These are phyloP conservation scores for Stentor roeselii DNA, from an alignment of 73 alveolate genomes.

Conservation along the genomic window DNA sequence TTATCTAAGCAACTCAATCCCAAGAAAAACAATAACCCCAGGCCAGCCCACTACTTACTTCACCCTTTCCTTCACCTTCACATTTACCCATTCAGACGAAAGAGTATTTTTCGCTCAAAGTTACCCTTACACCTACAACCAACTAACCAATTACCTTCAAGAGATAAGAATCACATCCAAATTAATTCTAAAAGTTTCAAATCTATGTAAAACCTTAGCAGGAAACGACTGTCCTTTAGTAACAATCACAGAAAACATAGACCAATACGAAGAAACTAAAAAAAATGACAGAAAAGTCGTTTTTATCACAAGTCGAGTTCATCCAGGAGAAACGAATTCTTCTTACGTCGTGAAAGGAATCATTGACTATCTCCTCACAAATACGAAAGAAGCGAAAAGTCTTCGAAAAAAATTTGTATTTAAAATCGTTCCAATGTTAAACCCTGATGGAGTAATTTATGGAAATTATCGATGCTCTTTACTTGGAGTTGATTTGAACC, in stretches of 20 bases:
- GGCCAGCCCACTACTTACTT: slow-evolving; percentile 37
- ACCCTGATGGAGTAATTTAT: slow-evolving; percentile 99
- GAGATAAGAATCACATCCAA: too few species aligned
- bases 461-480: slow-evolving; percentile 84
- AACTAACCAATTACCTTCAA: slow-evolving; percentile 55
- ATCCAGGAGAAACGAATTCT: slow-evolving; percentile 99
- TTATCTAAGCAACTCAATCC: slow-evolving; percentile 41
- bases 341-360: slow-evolving; percentile 61
- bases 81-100: slow-evolving; percentile 64
- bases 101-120: slow-evolving; percentile 78
- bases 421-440: slow-evolving; percentile 97
- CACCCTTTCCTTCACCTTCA: slow-evolving; percentile 68
- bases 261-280: too few species aligned
- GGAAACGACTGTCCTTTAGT: too few species aligned
- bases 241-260: too few species aligned
- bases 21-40: slow-evolving; percentile 39
- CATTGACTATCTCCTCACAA: slow-evolving; percentile 85
- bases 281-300: slow-evolving; percentile 44
- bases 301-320: slow-evolving; percentile 93
- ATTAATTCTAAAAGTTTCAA: too few species aligned
- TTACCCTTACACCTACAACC: slow-evolving; percentile 80
- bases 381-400: slow-evolving; percentile 68
- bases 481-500: slow-evolving; percentile 98
- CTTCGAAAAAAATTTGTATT: slow-evolving; percentile 83
- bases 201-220: too few species aligned